These are phyloP conservation scores for Aureobasidium mangrovei DNA, from an alignment of 2,329 filamentous ascomycete species.

Conservation along the genomic window DNA sequence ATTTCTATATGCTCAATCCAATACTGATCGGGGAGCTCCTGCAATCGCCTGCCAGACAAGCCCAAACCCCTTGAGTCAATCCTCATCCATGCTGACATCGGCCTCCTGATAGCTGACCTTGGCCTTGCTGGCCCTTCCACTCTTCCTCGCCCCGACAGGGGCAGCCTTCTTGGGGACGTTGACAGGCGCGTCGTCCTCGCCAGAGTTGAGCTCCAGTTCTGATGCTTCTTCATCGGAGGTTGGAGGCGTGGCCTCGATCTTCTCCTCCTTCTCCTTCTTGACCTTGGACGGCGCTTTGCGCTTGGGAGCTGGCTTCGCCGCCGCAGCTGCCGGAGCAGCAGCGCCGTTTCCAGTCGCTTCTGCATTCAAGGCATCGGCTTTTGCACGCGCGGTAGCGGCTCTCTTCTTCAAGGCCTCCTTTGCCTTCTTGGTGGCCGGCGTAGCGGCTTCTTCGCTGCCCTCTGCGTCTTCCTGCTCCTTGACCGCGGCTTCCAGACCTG, in stretches of 20 bases:
- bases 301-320: conserved; percentile 17
- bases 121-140: conserved; percentile 16
- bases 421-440: conserved; percentile 32
- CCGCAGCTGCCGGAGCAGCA: conserved; percentile 9
- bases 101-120: conserved; percentile 22
- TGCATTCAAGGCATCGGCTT: conserved; percentile 17
- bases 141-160: conserved; percentile 14
- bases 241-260: conserved; percentile 35
- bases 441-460: conserved; percentile 27
- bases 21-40: not conserved
- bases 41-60: conserved; percentile 5
- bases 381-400: conserved; percentile 17
- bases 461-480: conserved; percentile 21
- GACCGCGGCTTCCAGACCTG: conserved; percentile 15
- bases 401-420: conserved; percentile 26
- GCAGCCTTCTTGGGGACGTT: not conserved
- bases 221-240: conserved; percentile 29
- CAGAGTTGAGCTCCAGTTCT: conserved; percentile 28
- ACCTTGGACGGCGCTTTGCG: conserved; percentile 16
- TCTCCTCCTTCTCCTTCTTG: conserved; percentile 26
- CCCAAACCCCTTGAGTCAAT: conserved; percentile 6
- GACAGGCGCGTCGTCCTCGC: not conserved
- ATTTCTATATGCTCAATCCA: not conserved
- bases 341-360: conserved; percentile 9
- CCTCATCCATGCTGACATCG: conserved; percentile 16